These are phyloP conservation scores for Flaveria brownii DNA, from an alignment of 129 eudicot genomes.

Conservation along the genomic window DNA sequence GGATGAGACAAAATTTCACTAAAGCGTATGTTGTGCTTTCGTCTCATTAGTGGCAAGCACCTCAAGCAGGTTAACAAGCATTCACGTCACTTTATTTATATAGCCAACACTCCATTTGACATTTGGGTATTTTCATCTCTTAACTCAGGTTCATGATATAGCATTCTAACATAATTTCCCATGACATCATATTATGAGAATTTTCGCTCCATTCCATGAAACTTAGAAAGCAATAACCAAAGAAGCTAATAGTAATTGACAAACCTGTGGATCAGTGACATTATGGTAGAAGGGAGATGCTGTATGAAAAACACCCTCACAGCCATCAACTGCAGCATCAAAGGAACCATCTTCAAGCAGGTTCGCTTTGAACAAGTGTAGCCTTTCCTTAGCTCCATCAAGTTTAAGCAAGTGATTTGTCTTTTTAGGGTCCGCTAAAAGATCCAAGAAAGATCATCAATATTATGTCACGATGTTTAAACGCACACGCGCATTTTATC, in stretches of 20 bases:
- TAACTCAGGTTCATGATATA: neutral
- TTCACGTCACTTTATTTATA: too few species aligned
- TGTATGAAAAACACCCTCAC: conserved; percentile 53
- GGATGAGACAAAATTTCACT: too few species aligned
- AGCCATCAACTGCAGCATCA: conserved; percentile 47
- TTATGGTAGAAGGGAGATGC: conserved; percentile 46
- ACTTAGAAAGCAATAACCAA: neutral
- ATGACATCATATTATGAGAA: too few species aligned
- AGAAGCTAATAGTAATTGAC: neutral
- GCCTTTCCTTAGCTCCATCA: conserved; percentile 76
- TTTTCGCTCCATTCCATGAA: too few species aligned
- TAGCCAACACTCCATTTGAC: neutral
- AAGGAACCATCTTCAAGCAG: conserved; percentile 47
- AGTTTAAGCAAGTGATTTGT: conserved; percentile 56
- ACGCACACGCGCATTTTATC: too few species aligned
- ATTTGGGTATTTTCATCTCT: neutral
- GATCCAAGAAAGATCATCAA: too few species aligned
- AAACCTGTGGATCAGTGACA: conserved; percentile 48
- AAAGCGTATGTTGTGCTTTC: neutral
- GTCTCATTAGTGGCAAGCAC: neutral
- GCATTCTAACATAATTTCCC: neutral
- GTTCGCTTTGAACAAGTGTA: conserved; percentile 46
- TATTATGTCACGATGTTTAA: too few species aligned
- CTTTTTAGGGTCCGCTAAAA: conserved; percentile 53
- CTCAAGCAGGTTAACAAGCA: too few species aligned